Base-by-base conservation (phyloP, 768 basidiomycete species). In the Mycena vitilis region DNA sequence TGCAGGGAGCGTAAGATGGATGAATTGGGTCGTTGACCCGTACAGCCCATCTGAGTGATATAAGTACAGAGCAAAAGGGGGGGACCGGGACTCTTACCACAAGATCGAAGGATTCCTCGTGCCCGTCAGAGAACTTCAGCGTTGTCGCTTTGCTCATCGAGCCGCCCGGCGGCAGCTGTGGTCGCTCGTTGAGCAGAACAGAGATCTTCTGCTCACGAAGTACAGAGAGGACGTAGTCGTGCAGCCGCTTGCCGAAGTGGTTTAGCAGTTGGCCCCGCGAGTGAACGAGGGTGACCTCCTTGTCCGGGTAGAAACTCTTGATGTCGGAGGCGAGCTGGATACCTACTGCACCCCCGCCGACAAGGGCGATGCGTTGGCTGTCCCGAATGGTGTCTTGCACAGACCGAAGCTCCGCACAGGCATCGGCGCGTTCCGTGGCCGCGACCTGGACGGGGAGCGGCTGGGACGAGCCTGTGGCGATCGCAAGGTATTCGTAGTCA, bases 241-340 rank as follows among this genome's bases (percentile, higher is more conserved):
- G 37, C 54, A 56, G 54, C 13, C 54, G 54, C 54, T 56, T 56
- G n/a, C 54, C 54, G 16, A 56, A 56, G 11, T 34, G 15, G 38
- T 56, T 56, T 38, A 56, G 16, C 11, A 56, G 36, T 13, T 40
- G 54, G 54, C 22, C n/a, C 5, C 54, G 54, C 54, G 54, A 56
- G 38, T 56, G 54, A 22, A 56, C 20, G 11, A 56, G 54, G 12
- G 54, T 56, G 5, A 56, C 54, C 13, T 56, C 54, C n/a, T 56
- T 56, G 22, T 56, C 54, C 11, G 54, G 54, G 37, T 56, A 22
- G 37, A 56, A 56, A 12, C 38, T 13, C 54, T 56, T 56, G 37
- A 56, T 56, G 38, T 56, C 54, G 54, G 54, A 40, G 54, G 38
- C 54, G 5, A 56, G 18, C 38, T 56, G n/a, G 38, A 56, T 38